phyloP scores from a whole-genome alignment of 805 yeast species.

The Wickerhamomyces tratensis region DNA sequence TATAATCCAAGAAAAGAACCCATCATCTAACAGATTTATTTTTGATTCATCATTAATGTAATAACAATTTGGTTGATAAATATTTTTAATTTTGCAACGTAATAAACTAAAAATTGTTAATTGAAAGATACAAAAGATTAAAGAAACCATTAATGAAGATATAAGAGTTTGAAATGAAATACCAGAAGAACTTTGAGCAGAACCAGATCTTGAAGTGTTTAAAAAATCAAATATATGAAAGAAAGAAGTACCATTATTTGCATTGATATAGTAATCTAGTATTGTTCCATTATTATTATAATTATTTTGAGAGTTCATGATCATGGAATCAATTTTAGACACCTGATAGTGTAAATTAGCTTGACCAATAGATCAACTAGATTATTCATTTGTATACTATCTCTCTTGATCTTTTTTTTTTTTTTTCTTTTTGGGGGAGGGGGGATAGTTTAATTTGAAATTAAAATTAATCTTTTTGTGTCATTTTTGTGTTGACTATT shows the following conservation, averaged over 20 bases:
- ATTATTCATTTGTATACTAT: too few relatives aligned
- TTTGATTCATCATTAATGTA: slow-evolving; percentile 29
- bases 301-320: too few relatives aligned
- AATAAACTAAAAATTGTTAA: slow-evolving; percentile 29
- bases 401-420: too few relatives aligned
- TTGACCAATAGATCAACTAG: too few relatives aligned
- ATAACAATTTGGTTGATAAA: slow-evolving; percentile 49
- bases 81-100: slow-evolving; percentile 22
- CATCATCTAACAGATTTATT: slow-evolving; percentile 27
- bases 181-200: slow-evolving; percentile 50
- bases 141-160: slow-evolving; percentile 45
- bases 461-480: too few relatives aligned
- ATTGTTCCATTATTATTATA: neutral
- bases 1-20: slow-evolving; percentile 47
- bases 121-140: slow-evolving; percentile 45
- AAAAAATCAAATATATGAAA: slow-evolving; percentile 26
- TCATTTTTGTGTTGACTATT: too few relatives aligned
- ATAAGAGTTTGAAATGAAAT: slow-evolving; percentile 46
- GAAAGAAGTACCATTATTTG: slow-evolving; percentile 8
- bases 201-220: slow-evolving; percentile 45
- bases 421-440: too few relatives aligned
- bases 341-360: too few relatives aligned
- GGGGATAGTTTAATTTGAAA: too few relatives aligned
- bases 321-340: too few relatives aligned
- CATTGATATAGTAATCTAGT: neutral